Base-by-base conservation (phyloP, 1,139 yeast species). In the Wickerhamomyces sp. region DNA sequence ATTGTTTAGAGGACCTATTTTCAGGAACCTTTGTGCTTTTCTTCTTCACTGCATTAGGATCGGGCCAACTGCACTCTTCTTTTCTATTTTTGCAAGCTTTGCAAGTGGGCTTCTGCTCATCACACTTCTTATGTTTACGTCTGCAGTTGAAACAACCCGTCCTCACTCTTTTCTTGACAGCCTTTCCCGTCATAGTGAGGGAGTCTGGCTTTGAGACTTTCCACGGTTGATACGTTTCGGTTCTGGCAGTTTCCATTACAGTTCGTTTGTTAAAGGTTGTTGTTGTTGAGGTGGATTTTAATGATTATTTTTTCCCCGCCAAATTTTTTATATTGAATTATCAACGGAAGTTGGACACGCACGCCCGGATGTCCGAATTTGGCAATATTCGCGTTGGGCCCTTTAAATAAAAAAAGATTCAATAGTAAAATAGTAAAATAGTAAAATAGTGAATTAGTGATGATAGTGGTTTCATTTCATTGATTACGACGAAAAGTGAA, bases 51-150 rank as follows among this genome's bases (percentile, higher is more conserved):
- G 37, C 36, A 14, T 30, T 29, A 12, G 34, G 17, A 12, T 33
- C 40, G 1, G 78, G 78, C 78, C 78, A 72, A 29, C 64, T 63
- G 48, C 78, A 72, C 39, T 61, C 61, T 39, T 70, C 60, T 20
- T 70, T 60, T 20, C 70, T 60, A 16, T 70, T 47, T 13, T 54
- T 41, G 49, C 78, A 72, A 41, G 72, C 75, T 17, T 65, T 59
- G 30, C 57, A 53, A 1, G 39, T 31, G 13, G 57, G 57, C 26
- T 47, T 49, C 28, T 42, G 43, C 26, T 51, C 54, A 33, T 53
- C 55, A 35, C 57, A 53, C 33, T 52, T 52, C 37, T 49, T 49
- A 38, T 52, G 55, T 26, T 48, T 45, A 33, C 45, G 38, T 35
- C 56, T 40, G 31, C 56, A 52, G 37, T 43, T 46, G 39, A 51